Evolutionary conservation across 2,329 filamentous ascomycete species (phyloP).

Genomic region (Cladophialophora carrionii): DNA sequence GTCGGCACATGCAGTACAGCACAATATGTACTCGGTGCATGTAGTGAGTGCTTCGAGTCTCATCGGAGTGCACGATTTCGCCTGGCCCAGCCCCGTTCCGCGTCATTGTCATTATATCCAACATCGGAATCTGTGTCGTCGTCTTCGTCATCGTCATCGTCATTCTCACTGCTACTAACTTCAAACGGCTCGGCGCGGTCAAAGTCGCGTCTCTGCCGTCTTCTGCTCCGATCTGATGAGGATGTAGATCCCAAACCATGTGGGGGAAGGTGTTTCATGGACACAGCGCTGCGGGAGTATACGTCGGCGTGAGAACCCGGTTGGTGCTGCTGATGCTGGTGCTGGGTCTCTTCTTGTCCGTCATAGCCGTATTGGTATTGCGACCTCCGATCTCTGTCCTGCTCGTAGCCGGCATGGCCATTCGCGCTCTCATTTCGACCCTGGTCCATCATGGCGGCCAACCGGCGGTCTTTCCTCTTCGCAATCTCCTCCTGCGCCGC

Average conservation of each 20-base stretch:
- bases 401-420: slow-evolving; percentile 11
- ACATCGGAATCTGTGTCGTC: slow-evolving; percentile 26
- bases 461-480: slow-evolving; percentile 29
- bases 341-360: slow-evolving; percentile 11
- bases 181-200: slow-evolving; percentile 14
- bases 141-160: slow-evolving; percentile 3
- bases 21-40: background rate
- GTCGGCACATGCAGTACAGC: background rate
- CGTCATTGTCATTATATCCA: slow-evolving; percentile 25
- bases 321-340: background rate
- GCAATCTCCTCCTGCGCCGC: slow-evolving; percentile 56
- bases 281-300: slow-evolving; percentile 34
- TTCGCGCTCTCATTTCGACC: slow-evolving; percentile 8
- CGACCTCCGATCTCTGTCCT: slow-evolving; percentile 20
- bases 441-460: slow-evolving; percentile 38
- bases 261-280: slow-evolving; percentile 25
- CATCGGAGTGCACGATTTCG: slow-evolving; percentile 14
- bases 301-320: slow-evolving; percentile 11
- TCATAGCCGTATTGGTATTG: slow-evolving; percentile 14
- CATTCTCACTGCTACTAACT: slow-evolving; percentile 26
- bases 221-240: slow-evolving; percentile 8
- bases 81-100: slow-evolving; percentile 18
- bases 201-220: slow-evolving; percentile 17
- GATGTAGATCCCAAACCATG: slow-evolving; percentile 4
- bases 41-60: background rate